Conservation (phyloP, 306 rosid genomes). For the Dryas alaskensis region DNA sequence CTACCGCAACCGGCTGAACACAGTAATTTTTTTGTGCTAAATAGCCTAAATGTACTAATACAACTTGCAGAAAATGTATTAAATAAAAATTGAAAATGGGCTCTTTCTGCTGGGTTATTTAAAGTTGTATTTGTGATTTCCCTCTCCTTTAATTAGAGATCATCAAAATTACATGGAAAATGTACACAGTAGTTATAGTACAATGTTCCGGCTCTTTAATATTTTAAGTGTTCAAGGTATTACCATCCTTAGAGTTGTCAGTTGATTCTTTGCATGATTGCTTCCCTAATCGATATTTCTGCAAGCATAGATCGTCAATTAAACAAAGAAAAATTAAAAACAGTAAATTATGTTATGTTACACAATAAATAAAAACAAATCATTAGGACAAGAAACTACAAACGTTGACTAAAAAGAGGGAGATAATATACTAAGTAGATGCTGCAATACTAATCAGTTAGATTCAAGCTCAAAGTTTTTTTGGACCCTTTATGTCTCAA, state of each 20-base stretch:
- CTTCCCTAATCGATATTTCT: slow-evolving; percentile 60
- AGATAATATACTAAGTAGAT: neutral
- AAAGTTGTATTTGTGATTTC: slow-evolving; percentile 1
- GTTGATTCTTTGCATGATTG: slow-evolving; percentile 53
- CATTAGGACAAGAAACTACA: neutral
- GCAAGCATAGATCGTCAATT: slow-evolving; percentile 27
- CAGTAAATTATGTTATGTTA: neutral
- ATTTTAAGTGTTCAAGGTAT: slow-evolving; percentile 1
- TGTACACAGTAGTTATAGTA: neutral
- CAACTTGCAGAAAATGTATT: neutral
- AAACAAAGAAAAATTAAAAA: neutral
- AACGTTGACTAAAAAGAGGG: neutral
- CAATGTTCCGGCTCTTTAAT: neutral
- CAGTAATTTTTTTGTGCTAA: neutral
- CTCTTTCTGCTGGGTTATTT: slow-evolving; percentile 1
- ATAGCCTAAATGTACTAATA: neutral
- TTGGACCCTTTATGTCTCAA: neutral
- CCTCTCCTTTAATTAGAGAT: neutral
- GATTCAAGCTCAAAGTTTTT: slow-evolving; percentile 6
- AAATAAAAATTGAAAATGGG: neutral
- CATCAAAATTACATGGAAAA: neutral
- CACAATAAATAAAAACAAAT: neutral
- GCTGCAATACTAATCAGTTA: slow-evolving; percentile 3
- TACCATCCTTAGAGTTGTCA: slow-evolving; percentile 56
- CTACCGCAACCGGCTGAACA: neutral